phyloP scores from a whole-genome alignment of 345 rosid species.

The Eutrema yunnanense region DNA sequence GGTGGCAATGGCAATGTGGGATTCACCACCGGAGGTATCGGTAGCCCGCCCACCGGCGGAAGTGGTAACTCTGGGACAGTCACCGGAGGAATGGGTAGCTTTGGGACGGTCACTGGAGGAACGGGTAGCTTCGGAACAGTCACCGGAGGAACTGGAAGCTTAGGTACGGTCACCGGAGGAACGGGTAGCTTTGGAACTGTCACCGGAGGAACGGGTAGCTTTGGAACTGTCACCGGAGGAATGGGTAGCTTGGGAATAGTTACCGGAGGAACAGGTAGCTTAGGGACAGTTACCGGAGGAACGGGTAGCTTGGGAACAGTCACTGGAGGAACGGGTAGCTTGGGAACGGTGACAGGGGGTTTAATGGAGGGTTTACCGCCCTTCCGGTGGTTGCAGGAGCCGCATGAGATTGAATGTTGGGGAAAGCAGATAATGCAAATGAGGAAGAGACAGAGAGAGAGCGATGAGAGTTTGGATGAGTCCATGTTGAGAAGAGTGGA shows the following conservation, averaged over 20 bases:
- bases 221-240: conserved; percentile 26
- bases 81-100: conserved; percentile 10
- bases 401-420: conserved; percentile 48
- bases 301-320: conserved; percentile 22
- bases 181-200: neutral
- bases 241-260: conserved; percentile 1
- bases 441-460: conserved; percentile 50
- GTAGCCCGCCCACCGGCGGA: conserved; percentile 5
- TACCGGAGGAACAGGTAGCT: neutral
- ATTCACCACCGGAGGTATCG: conserved; percentile 6
- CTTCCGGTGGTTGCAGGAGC: conserved; percentile 43
- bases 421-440: conserved; percentile 42
- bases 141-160: conserved; percentile 26
- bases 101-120: conserved; percentile 21
- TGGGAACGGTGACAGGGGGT: conserved; percentile 36
- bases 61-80: neutral
- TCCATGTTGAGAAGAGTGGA: conserved; percentile 35
- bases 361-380: conserved; percentile 26
- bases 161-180: conserved; percentile 12
- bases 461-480: conserved; percentile 45
- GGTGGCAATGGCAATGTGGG: conserved; percentile 27
- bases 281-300: conserved; percentile 11
- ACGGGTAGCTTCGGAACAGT: neutral
- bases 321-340: conserved; percentile 37
- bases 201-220: conserved; percentile 21